phyloP scores from a whole-genome alignment of 305 asterid genomes.

The Solanum hybrid region DNA sequence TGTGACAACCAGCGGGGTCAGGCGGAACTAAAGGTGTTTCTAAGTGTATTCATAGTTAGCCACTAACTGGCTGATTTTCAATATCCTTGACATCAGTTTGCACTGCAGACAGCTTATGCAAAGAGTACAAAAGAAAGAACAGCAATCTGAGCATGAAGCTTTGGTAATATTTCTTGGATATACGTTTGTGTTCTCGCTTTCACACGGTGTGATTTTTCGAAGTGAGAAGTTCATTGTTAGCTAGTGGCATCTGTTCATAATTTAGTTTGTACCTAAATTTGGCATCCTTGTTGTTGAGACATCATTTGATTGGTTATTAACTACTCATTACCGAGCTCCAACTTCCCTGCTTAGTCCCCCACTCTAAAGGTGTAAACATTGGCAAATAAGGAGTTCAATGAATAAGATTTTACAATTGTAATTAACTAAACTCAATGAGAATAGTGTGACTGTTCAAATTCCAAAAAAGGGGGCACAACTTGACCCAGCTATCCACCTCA shows the following conservation, averaged over 20 bases:
- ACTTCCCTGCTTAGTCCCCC: too few relatives aligned
- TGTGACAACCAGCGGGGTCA: slow-evolving; percentile 28
- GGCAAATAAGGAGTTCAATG: too few relatives aligned
- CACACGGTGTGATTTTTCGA: not conserved
- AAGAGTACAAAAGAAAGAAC: not conserved
- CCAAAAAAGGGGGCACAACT: too few relatives aligned
- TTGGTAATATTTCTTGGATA: not conserved
- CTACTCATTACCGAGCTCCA: too few relatives aligned
- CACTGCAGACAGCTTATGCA: too few relatives aligned
- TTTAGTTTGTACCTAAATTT: not conserved
- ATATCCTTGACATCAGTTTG: not conserved
- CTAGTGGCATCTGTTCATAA: not conserved
- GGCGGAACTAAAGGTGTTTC: slow-evolving; percentile 26
- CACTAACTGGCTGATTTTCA: not conserved
- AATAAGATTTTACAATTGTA: not conserved
- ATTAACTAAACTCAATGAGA: not conserved
- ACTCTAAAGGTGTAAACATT: too few relatives aligned
- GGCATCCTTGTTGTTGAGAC: not conserved
- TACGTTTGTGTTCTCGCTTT: not conserved
- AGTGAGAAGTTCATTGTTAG: not conserved
- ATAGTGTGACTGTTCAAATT: not conserved
- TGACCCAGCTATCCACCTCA: too few relatives aligned
- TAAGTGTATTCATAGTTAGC: not conserved
- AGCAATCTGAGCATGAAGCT: not conserved
- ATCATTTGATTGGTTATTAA: too few relatives aligned